Evolutionary conservation across 441 rosid species (phyloP).

Genomic region (Theobroma grandiflorum): DNA sequence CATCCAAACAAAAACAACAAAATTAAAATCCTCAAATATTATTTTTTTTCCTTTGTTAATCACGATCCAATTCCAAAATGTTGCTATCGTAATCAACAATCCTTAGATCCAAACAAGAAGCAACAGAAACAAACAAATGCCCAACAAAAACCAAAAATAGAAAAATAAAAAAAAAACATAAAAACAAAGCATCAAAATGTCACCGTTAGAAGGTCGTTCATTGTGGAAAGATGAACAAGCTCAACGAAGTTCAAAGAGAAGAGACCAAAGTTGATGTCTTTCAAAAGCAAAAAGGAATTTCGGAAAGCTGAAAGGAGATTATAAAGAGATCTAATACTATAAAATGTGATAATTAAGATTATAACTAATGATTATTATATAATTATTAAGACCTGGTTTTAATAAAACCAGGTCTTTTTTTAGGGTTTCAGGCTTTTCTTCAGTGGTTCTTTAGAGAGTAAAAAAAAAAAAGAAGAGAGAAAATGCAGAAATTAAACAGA

Average conservation of each 20-base stretch:
- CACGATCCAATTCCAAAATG: constrained; percentile 26
- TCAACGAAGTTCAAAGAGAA: constrained; percentile 22
- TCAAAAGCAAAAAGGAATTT: background rate
- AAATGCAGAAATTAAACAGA: background rate
- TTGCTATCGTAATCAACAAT: constrained; percentile 28
- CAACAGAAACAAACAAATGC: constrained; percentile 11
- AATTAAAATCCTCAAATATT: background rate
- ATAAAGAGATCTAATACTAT: background rate
- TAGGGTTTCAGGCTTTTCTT: constrained; percentile 3
- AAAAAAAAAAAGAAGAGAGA: background rate
- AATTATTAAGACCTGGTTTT: constrained; percentile 35
- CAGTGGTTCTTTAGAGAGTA: background rate
- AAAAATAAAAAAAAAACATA: constrained; percentile 11
- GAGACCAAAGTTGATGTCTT: background rate
- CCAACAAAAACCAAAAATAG: background rate
- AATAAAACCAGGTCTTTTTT: constrained; percentile 30
- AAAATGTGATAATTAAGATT: background rate
- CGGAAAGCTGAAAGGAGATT: constrained; percentile 2
- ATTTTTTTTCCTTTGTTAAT: background rate
- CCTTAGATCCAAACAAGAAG: constrained; percentile 39
- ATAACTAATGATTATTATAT: background rate
- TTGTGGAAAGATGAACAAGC: constrained; percentile 41
- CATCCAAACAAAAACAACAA: constrained; percentile 28
- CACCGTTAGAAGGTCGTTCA: constrained; percentile 95
- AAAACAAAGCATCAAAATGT: constrained; percentile 2